Evolutionary conservation across 768 basidiomycete genomes (phyloP).

Genomic region (Tricholoma matsutake): DNA sequence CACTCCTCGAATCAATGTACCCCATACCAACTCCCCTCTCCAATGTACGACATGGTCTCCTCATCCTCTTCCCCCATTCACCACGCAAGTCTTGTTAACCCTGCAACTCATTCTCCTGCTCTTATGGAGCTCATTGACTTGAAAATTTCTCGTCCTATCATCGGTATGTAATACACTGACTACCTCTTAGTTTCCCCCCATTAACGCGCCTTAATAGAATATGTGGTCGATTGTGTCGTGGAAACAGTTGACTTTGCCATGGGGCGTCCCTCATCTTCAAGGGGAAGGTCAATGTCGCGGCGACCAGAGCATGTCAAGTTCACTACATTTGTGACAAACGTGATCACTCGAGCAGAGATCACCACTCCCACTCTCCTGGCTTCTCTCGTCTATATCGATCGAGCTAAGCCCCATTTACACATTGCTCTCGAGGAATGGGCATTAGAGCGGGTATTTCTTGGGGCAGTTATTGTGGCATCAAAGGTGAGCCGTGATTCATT

Average conservation of each 20-base stretch:
- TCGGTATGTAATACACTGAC: constrained; percentile 47
- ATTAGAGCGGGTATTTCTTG: constrained; percentile 86
- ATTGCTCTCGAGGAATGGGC: constrained; percentile 86
- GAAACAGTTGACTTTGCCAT: constrained; percentile 78
- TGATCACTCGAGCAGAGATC: constrained; percentile 72
- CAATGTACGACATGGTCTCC: constrained; percentile 17
- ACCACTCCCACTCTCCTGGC: constrained; percentile 66
- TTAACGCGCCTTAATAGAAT: constrained; percentile 43
- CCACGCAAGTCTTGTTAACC: constrained; percentile 56
- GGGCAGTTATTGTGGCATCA: constrained; percentile 83
- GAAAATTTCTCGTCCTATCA: constrained; percentile 57
- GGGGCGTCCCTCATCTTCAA: constrained; percentile 54
- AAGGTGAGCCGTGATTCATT: constrained; percentile 47
- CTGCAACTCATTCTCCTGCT: constrained; percentile 58
- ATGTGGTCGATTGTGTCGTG: constrained; percentile 62
- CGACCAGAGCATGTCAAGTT: constrained; percentile 56
- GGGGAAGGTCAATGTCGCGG: constrained; percentile 46
- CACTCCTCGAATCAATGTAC: constrained; percentile 16
- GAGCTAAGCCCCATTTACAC: constrained; percentile 75
- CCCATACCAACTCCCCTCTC: constrained; percentile 14
- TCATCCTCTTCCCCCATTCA: constrained; percentile 35
- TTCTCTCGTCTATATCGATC: constrained; percentile 71
- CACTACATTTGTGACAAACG: constrained; percentile 60
- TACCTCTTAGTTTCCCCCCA: not conserved
- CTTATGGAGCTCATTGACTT: constrained; percentile 67